Evolutionary conservation across 805 yeast species (phyloP), one percentile per base, ranked within the genome.

Genomic region (Kockiozyma suomiensis): DNA sequence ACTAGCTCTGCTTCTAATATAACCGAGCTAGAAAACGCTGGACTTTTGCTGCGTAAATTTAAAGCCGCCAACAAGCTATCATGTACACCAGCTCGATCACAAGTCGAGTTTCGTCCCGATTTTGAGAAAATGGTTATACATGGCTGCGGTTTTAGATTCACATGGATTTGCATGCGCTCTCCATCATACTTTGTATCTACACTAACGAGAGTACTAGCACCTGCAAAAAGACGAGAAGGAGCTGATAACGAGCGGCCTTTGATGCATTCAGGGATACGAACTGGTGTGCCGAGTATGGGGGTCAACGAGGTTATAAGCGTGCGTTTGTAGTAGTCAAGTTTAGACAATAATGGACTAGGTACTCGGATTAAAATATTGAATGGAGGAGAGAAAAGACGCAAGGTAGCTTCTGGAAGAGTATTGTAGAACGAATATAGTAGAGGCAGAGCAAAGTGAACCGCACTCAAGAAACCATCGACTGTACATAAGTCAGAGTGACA

Each of bases 161-260:
- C 37, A 21, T 61, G 65, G 15, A 61, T 54, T 26, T 61, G 65
- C 62, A 57, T 54, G 19, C 65, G 32, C 33, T 61, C 65, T 26
- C 65, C 65, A 42, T 61, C 65, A 26, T 61, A 61, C 32, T 61
- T 61, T 38, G 54, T 57, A 26, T 56, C 62, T 4, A 54, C 52
- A 26, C 54, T 49, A 19, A 54, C 40, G 26, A 21, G 23, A 13
- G 15, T 13, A 25, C 13, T 6, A 17, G 4, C n/a, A n/a, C n/a
- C n/a, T n/a, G n/a, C n/a, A 15, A 21, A 49, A 12, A 19, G 25
- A 5, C 52, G 42, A 8, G 37, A 15, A 10, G 52, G 52, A 32
- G 13, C 38, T 5, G 12, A 10, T 19, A 40, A 25, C 21, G 21
- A 13, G 21, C 64, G 49, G 2, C 60, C 64, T 40, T 60, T 60